Evolutionary conservation across 192 early-diverging fungal genomes (phyloP), one percentile per base, ranked within the genome.

Genomic region (Umbelopsis vinacea): DNA sequence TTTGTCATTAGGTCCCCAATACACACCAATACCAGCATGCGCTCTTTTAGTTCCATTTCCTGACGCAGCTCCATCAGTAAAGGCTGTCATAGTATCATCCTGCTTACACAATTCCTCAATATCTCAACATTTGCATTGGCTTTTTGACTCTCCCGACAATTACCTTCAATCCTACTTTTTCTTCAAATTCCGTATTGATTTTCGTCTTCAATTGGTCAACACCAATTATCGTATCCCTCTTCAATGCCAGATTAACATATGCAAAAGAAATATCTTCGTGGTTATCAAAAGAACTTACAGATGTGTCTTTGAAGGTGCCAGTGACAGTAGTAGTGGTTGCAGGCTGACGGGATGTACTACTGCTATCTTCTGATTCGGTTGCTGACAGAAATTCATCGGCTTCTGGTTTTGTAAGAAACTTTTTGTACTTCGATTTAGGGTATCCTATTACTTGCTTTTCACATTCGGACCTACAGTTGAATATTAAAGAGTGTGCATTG

Each of bases 21-120:
- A 96, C 23, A 96, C 93, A 9, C 97, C 97, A 22, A 93, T 74
- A 21, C 97, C 97, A 35, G 93, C 97, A 6, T 77, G 71, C 5
- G 92, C 94, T 4, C 72, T 68, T 10, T 21, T 2, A 22, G 54
- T 71, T 17, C 96, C 96, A 83, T 98, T 98, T 9, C 78, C 73
- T 17, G 81, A 66, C 71, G 92, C 86, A 50, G 89, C 87, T 38
- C 96, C 96, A 69, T 98, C 95, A 0, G 94, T 96, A 79, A 94
- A 95, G 11, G 93, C 83, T 0, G 84, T 76, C 15, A 24, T 37
- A 11, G 0, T 12, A 19, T 21, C 68, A 23, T 60, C 43, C 40
- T 52, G 37, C 40, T 17, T 29, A n/a, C 1, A 29, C 29, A 1
- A 29, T 29, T 29, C 29, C 3, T 29, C 1, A 29, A 29, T 29